Evolutionary conservation across 2,329 filamentous ascomycete genomes (phyloP), one percentile per base, ranked within the genome.

Genomic region (Colletotrichum noveboracense): DNA sequence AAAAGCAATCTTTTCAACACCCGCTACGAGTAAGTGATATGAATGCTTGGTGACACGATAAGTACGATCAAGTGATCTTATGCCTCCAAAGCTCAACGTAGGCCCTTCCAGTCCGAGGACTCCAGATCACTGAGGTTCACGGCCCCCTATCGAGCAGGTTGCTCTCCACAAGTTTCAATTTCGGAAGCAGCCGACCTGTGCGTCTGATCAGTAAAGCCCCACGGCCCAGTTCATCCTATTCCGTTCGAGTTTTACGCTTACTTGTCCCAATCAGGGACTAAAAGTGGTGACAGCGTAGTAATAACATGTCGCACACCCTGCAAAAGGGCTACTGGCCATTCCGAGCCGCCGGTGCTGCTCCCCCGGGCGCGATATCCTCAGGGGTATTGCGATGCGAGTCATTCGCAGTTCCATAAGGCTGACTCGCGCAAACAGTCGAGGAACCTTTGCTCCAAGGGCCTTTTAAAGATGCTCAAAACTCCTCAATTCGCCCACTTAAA

Each of bases 341-440:
- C 70, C 70, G 64, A 38, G 14, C 13, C n/a, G n/a, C 14, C 28
- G 55, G 55, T 2, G 34, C 36, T 43, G 26, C 55, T 34, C 70
- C 32, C 65, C 38, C 6, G 32, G 58, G 24, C 52, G 55, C 38
- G 55, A 30, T 38, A 52, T 21, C 10, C 55, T 69, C 71, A 70
- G 58, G 66, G 71, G 58, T 70, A 30, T 14, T 18, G 21, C 18
- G 21, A 30, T 64, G 71, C 71, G 71, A 74, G 71, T 74, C 66
- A 74, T 69, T 69, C 6, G 6, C 24, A 43, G 43, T 43, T 74
- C 71, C 71, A 70, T 30, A 70, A 34, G 71, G 58, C 66, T 74
- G 71, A 74, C 65, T 74, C 71, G 52, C 30, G 65, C 28, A n/a
- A 9, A 14, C 18, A 55, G n/a, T 30, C 9, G 14, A 34, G 30